Evolutionary conservation across 768 basidiomycete genomes (phyloP).

Genomic region (Lentinula raphanica): DNA sequence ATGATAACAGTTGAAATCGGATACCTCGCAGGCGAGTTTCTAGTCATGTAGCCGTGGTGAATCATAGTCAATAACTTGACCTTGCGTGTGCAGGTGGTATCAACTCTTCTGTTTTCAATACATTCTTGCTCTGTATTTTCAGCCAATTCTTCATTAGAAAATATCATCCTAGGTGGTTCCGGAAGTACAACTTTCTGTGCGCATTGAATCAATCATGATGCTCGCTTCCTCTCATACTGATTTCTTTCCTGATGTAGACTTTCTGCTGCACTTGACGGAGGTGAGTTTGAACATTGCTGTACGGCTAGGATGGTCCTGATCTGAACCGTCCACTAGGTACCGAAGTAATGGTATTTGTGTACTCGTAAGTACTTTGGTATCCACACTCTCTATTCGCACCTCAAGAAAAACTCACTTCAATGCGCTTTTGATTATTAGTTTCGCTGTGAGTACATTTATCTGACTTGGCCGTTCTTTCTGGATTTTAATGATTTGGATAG

Average conservation of each 20-base stretch:
- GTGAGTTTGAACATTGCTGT: too few relatives aligned
- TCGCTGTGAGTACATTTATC: not conserved
- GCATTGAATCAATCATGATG: not conserved
- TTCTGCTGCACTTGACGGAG: slow-evolving; percentile 13
- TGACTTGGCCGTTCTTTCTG: not conserved
- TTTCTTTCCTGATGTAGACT: not conserved
- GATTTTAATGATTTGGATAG: not conserved
- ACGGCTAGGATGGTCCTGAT: too few relatives aligned
- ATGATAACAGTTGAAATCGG: slow-evolving; percentile 21
- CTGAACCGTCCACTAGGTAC: slow-evolving; percentile 7
- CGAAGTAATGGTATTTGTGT: slow-evolving; percentile 42
- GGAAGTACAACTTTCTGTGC: slow-evolving; percentile 27
- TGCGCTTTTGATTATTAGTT: not conserved
- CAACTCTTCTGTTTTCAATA: slow-evolving; percentile 18
- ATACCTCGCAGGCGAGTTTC: not conserved
- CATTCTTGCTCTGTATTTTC: slow-evolving; percentile 19
- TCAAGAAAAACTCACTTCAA: not conserved
- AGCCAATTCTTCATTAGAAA: slow-evolving; percentile 34
- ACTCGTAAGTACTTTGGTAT: slow-evolving; percentile 19
- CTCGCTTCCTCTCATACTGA: too few relatives aligned
- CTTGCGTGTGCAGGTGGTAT: slow-evolving; percentile 11
- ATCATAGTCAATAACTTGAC: too few relatives aligned
- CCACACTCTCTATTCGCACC: not conserved
- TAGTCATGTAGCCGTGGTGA: slow-evolving; percentile 7
- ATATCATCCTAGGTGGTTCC: slow-evolving; percentile 26